phyloP scores from a whole-genome alignment of 2,329 filamentous ascomycete species.

The Alternaria burnsii region DNA sequence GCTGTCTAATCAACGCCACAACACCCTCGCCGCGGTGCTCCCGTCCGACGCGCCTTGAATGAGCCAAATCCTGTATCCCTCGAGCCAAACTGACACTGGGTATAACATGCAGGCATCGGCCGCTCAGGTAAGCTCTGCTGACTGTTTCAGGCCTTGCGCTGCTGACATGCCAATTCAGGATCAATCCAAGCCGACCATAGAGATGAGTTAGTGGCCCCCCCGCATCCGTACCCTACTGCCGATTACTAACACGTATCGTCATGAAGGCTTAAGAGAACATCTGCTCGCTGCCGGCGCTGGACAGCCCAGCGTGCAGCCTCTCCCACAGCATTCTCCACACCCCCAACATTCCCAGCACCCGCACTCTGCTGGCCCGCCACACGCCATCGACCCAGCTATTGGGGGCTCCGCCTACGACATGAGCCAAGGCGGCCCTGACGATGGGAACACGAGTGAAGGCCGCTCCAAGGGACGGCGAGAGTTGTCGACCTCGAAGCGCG shows the following conservation, averaged over 20 bases:
- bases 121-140: constrained; percentile 63
- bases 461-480: constrained; percentile 77
- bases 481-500: constrained; percentile 92
- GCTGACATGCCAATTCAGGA: constrained; percentile 45
- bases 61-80: constrained; percentile 44
- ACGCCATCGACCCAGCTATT: constrained; percentile 68
- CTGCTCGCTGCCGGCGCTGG: constrained; percentile 64
- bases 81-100: constrained; percentile 42
- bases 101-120: constrained; percentile 51
- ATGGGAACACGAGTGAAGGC: constrained; percentile 57
- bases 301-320: constrained; percentile 50
- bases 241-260: constrained; percentile 44
- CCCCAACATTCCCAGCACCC: constrained; percentile 31
- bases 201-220: constrained; percentile 52
- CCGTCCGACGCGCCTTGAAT: constrained; percentile 23
- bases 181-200: constrained; percentile 50
- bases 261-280: constrained; percentile 69
- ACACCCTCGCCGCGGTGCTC: constrained; percentile 3
- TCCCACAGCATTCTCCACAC: constrained; percentile 37
- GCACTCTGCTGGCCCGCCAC: constrained; percentile 56
- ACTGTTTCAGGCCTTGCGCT: constrained; percentile 22
- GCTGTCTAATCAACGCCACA: constrained; percentile 20
- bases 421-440: constrained; percentile 57
- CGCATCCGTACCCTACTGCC: constrained; percentile 13
- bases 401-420: constrained; percentile 60